Base-by-base conservation (phyloP, 2,329 filamentous ascomycete genomes). In the Purpureocillium lavendulum region DNA sequence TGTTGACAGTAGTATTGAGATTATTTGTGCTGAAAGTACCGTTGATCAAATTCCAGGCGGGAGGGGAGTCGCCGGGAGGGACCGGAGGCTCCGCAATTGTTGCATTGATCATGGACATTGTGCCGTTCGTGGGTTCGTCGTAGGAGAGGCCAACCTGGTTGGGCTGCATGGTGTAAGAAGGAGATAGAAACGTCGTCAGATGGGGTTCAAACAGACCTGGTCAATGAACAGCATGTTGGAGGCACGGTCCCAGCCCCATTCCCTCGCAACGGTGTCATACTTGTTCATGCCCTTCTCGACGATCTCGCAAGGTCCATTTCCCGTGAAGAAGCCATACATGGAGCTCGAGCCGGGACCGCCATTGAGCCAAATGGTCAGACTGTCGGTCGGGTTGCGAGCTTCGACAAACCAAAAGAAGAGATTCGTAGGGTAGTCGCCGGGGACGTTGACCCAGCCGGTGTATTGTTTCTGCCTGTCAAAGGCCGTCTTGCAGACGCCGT, bases 111-210 rank as follows among this genome's bases (percentile, higher is more conserved):
- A 77, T 58, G 43, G 75, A 60, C 16, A 78, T 53, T 7, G 79
- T 80, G 13, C 73, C 72, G 49, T 86, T 80, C 8, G 71, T 76
- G 7, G 71, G 64, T 18, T 67, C 69, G 52, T 87, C 84, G 53
- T 76, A 80, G 2, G 80, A 84, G 47, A 83, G 80, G 18, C 77
- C 76, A 36, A 86, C 75, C 59, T 86, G 80, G 45, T 80, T 80
- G 17, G 80, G 80, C 73, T 87, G 52, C 47, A 14, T 39, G 18
- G 33, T 45, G 33, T 30, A 6, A 30, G 29, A n/a, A n/a, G n/a
- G n/a, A n/a, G n/a, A n/a, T 13, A 26, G 5, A 26, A 26, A 26
- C 21, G 21, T 26, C 21, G n/a, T n/a, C n/a, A 7, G 26, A 29
- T 7, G 26, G 26, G 26, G 26, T 29, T 29, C 8, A 12, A 10